Evolutionary conservation across 345 rosid species (phyloP), one percentile per base, ranked within the genome.

Genomic region (Syzygium jambos): DNA sequence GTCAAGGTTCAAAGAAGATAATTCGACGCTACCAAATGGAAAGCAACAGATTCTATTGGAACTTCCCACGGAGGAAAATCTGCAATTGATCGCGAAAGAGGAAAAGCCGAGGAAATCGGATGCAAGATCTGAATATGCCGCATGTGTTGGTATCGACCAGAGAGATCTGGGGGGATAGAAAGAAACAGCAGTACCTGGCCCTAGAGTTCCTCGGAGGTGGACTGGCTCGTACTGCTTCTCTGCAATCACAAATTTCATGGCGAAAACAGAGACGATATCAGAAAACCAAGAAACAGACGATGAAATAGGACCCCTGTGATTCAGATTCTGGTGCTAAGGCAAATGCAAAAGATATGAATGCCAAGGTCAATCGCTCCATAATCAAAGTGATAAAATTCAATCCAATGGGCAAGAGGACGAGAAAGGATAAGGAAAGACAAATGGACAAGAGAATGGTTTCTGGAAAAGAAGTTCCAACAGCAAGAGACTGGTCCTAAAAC

Each of bases 151-250:
- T 46, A 65, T 4, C 3, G 57, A 84, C 14, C 22, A 43, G 30
- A 43, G 15, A n/a, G 10, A 83, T 19, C 43, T 7, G 23, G 27
- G 54, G 78, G 7, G 46, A 43, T 43, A 43, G 46, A 57, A 43
- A 57, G 82, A 22, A 78, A 34, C 54, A 85, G 21, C 34, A 34
- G 89, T 91, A 92, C 95, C 95, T 93, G 86, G 95, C 90, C 91
- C 88, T 88, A 88, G 91, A 86, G 88, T 88, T 43, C 88, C 90
- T 89, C 57, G 88, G 52, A 77, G 85, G 52, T 63, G 78, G 88
- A 87, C 55, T 49, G 91, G 91, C 30, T 91, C 93, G 88, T 87
- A 91, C 90, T 92, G 95, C 91, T 93, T 91, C 87, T 92, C 94
- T 91, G 89, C 85, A 51, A 51, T 51, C 85, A 51, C 29, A 49